Evolutionary conservation across 2,329 filamentous ascomycete genomes (phyloP).

Genomic region (Ophiostoma piceae): DNA sequence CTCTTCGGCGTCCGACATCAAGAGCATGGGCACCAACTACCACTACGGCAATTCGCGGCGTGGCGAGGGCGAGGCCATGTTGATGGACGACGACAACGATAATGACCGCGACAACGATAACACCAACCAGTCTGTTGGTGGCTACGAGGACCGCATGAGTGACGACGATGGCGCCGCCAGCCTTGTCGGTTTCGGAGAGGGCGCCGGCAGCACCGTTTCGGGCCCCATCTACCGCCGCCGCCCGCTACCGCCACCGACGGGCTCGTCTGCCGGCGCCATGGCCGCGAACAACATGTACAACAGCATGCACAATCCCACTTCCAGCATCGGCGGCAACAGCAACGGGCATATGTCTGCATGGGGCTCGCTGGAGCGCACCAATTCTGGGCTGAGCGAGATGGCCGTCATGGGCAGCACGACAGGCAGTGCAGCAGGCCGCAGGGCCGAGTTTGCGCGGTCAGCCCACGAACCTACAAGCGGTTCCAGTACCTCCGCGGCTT

Average conservation of each 20-base stretch:
- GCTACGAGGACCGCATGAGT: conserved; percentile 68
- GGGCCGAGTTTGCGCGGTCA: not conserved
- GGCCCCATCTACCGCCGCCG: conserved; percentile 65
- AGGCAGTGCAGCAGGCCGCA: conserved; percentile 22
- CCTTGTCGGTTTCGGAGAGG: conserved; percentile 88
- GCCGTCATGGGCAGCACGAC: conserved; percentile 32
- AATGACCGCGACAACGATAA: conserved; percentile 46
- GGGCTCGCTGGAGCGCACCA: conserved; percentile 45
- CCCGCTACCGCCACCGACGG: conserved; percentile 35
- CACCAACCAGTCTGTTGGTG: conserved; percentile 44
- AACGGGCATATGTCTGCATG: conserved; percentile 30
- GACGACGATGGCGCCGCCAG: conserved; percentile 67
- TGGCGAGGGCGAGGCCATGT: conserved; percentile 25
- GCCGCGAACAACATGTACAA: conserved; percentile 17
- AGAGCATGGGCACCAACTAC: conserved; percentile 62
- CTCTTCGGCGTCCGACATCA: conserved; percentile 55
- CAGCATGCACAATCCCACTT: not conserved
- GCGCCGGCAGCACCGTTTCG: conserved; percentile 76
- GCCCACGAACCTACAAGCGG: conserved; percentile 31
- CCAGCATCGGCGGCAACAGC: not conserved
- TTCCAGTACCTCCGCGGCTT: conserved; percentile 40
- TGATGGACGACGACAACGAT: conserved; percentile 49
- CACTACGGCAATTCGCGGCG: conserved; percentile 39
- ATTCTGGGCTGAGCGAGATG: conserved; percentile 48
- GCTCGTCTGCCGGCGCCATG: conserved; percentile 32